Evolutionary conservation across 1,139 yeast species (phyloP).

Genomic region (Candida neerlandica): DNA sequence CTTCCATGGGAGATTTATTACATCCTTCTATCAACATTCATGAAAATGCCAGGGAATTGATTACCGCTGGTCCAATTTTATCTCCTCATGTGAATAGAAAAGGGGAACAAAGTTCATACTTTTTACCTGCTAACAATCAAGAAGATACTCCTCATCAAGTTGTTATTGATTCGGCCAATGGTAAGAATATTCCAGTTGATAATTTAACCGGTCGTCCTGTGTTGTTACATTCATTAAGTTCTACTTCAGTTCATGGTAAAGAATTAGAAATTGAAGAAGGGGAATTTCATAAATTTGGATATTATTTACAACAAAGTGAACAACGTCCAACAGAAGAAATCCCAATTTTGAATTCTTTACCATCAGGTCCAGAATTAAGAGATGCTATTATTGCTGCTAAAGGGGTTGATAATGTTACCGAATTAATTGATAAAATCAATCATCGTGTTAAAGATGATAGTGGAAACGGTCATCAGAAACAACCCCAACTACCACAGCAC

Average conservation of each 20-base stretch:
- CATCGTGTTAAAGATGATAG: conserved; percentile 53
- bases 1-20: not conserved
- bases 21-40: conserved; percentile 30
- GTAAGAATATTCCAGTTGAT: conserved; percentile 60
- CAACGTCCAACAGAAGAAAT: conserved; percentile 16
- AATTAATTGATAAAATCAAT: conserved; percentile 66
- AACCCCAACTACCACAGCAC: not conserved
- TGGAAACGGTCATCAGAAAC: not conserved
- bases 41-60: conserved; percentile 51
- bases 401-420: conserved; percentile 72
- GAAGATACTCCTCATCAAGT: conserved; percentile 64
- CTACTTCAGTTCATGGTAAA: conserved; percentile 67
- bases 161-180: conserved; percentile 61
- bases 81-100: conserved; percentile 35
- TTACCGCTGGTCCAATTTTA: conserved; percentile 57
- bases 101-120: conserved; percentile 17
- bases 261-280: conserved; percentile 90
- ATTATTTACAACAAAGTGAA: conserved; percentile 55
- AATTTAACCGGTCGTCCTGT: conserved; percentile 73
- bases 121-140: conserved; percentile 11
- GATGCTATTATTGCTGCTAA: conserved; percentile 78
- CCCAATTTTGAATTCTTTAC: conserved; percentile 50
- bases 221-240: conserved; percentile 62
- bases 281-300: conserved; percentile 83
- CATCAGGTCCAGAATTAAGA: conserved; percentile 75